Evolutionary conservation across 1,139 yeast genomes (phyloP).

Genomic region (Geotrichum phurueaensis): DNA sequence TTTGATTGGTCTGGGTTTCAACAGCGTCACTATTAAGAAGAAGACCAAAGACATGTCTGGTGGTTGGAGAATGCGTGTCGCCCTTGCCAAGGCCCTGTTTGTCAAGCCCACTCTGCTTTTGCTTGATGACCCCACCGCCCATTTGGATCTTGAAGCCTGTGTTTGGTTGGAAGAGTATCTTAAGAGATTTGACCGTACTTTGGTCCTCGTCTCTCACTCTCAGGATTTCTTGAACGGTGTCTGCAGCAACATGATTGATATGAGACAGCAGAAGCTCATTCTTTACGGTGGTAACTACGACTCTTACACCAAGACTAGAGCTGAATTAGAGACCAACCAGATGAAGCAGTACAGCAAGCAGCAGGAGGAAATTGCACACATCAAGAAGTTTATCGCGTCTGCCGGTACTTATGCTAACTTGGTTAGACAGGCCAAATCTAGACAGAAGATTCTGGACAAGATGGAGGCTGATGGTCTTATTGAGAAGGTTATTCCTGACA

Average conservation of each 20-base stretch:
- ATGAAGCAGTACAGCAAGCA: slow-evolving; percentile 95
- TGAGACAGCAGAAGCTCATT: slow-evolving; percentile 70
- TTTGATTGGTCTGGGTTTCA: slow-evolving; percentile 96
- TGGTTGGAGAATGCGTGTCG: slow-evolving; percentile 94
- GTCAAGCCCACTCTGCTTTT: slow-evolving; percentile 56
- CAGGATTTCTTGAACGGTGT: slow-evolving; percentile 99
- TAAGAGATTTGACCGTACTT: slow-evolving; percentile 86
- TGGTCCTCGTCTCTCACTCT: slow-evolving; percentile 94
- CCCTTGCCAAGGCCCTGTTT: slow-evolving; percentile 77
- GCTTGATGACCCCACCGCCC: slow-evolving; percentile 97
- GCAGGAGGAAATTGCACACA: slow-evolving; percentile 97
- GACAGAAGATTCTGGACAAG: slow-evolving; percentile 98
- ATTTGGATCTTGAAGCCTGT: slow-evolving; percentile 98
- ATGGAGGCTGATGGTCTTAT: slow-evolving; percentile 99
- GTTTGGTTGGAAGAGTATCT: slow-evolving; percentile 99
- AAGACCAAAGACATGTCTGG: slow-evolving; percentile 99
- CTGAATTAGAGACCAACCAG: slow-evolving; percentile 92
- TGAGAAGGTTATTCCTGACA: slow-evolving; percentile 87
- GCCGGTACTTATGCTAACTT: slow-evolving; percentile 99
- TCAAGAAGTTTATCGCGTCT: slow-evolving; percentile 96
- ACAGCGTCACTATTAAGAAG: slow-evolving; percentile 71
- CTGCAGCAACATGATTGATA: slow-evolving; percentile 95
- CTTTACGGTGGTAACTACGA: slow-evolving; percentile 98
- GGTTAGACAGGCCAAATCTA: slow-evolving; percentile 97
- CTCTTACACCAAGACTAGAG: slow-evolving; percentile 88